These are phyloP conservation scores for Lipomyces orientalis DNA, from an alignment of 805 yeast genomes.

Conservation along the genomic window DNA sequence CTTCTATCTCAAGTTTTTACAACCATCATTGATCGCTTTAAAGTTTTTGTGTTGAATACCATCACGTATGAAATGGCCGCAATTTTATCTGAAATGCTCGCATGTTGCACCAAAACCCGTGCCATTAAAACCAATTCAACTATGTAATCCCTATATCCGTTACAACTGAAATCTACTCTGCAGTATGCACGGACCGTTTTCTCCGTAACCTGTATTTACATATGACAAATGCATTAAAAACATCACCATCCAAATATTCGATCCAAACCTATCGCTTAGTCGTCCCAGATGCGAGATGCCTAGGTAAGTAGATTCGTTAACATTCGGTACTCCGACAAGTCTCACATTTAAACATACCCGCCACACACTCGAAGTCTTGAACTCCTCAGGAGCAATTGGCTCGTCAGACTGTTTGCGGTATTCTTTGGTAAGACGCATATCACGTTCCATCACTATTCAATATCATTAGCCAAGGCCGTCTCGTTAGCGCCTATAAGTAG, in stretches of 20 bases:
- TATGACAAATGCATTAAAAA: slow-evolving; percentile 1
- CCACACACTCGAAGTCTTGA: slow-evolving; percentile 70
- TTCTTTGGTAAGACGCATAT: slow-evolving; percentile 75
- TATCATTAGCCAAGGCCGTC: slow-evolving; percentile 14
- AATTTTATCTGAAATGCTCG: neutral
- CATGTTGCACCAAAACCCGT: neutral
- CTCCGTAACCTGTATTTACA: neutral
- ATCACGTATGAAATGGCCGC: neutral
- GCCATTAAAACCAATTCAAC: neutral
- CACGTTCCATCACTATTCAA: slow-evolving; percentile 64
- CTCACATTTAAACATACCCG: slow-evolving; percentile 35
- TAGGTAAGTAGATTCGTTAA: neutral
- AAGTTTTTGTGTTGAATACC: too few species aligned
- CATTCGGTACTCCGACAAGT: neutral
- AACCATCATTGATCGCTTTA: too few species aligned
- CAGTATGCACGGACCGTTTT: neutral
- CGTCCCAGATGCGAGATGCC: slow-evolving; percentile 14
- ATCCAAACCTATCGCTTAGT: neutral
- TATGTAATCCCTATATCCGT: neutral
- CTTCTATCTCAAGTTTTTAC: too few species aligned
- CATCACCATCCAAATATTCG: neutral
- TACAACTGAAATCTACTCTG: neutral
- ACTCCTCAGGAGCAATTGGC: slow-evolving; percentile 74
- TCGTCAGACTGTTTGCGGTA: slow-evolving; percentile 70
- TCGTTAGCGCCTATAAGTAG: too few species aligned